Evolutionary conservation across 805 yeast species (phyloP).

Genomic region (Candida dajiaensis): DNA sequence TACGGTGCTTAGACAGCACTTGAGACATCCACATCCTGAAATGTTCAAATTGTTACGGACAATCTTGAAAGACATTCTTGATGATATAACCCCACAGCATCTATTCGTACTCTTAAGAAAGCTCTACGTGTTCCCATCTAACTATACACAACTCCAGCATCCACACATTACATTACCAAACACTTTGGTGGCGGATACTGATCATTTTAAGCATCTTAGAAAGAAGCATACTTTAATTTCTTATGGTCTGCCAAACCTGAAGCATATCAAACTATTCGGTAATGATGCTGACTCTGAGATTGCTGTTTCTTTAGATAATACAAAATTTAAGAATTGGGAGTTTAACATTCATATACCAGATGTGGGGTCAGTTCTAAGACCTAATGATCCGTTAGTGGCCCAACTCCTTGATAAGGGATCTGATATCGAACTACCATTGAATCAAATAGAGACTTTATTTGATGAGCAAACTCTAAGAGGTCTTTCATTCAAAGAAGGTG

Average conservation of each 20-base stretch:
- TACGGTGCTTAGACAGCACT: slow-evolving; percentile 2
- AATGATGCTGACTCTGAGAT: slow-evolving; percentile 3
- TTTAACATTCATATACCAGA: slow-evolving; percentile 9
- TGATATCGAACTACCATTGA: slow-evolving; percentile 3
- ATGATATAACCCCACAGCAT: not conserved
- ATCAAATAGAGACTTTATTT: not conserved
- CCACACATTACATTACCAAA: not conserved
- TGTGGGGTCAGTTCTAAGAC: slow-evolving; percentile 3
- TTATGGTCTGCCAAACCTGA: slow-evolving; percentile 7
- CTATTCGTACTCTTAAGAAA: not conserved
- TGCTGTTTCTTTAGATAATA: slow-evolving; percentile 6
- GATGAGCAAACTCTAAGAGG: not conserved
- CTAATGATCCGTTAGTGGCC: not conserved
- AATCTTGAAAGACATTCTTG: not conserved
- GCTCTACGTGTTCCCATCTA: not conserved
- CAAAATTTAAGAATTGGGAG: slow-evolving; percentile 1
- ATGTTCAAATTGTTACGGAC: not conserved
- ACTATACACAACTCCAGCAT: not conserved
- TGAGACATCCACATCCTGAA: not conserved
- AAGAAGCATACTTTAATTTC: not conserved
- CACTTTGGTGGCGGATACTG: not conserved
- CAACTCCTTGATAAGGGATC: not conserved
- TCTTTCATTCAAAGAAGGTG: slow-evolving; percentile 1
- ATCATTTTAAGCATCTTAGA: slow-evolving; percentile 5
- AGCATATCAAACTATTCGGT: not conserved